These are phyloP conservation scores for Suhomyces anneliseae DNA, from an alignment of 1,139 yeast genomes.

Conservation along the genomic window DNA sequence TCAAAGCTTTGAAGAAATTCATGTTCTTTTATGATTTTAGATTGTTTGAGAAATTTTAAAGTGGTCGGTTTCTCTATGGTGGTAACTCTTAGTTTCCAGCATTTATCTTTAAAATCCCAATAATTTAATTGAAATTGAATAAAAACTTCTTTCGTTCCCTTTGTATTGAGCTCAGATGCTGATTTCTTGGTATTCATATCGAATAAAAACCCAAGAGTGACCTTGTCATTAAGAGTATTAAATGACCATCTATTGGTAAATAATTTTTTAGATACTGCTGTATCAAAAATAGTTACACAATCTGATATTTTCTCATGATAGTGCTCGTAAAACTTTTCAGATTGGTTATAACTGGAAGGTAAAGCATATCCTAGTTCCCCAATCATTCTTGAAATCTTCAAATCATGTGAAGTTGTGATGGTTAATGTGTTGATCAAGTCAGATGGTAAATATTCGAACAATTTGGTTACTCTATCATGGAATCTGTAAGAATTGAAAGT, in stretches of 20 bases:
- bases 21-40: constrained; percentile 26
- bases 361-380: constrained; percentile 31
- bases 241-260: constrained; percentile 42
- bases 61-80: constrained; percentile 36
- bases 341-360: constrained; percentile 33
- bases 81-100: constrained; percentile 31
- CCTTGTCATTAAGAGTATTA: constrained; percentile 21
- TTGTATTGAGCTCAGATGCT: constrained; percentile 17
- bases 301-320: constrained; percentile 39
- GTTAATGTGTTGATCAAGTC: constrained; percentile 18
- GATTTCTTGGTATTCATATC: constrained; percentile 34
- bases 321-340: constrained; percentile 21
- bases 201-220: constrained; percentile 32
- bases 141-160: constrained; percentile 23
- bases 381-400: constrained; percentile 32
- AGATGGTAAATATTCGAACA: constrained; percentile 3
- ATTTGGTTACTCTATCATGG: constrained; percentile 7
- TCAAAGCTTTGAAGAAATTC: constrained; percentile 33
- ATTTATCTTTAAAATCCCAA: constrained; percentile 22
- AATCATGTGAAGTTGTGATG: constrained; percentile 30
- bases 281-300: constrained; percentile 32
- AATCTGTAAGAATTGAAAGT: constrained; percentile 28
- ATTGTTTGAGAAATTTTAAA: constrained; percentile 19
- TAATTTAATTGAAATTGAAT: constrained; percentile 35
- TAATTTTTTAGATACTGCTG: constrained; percentile 27